A percentile compares a stretch with the other conserved stretches of the same genome.
Evolutionary conservation across 352 stramenopile genomes (phyloP).

Genomic region (Hyaloperonospora arabidopsidis): DNA sequence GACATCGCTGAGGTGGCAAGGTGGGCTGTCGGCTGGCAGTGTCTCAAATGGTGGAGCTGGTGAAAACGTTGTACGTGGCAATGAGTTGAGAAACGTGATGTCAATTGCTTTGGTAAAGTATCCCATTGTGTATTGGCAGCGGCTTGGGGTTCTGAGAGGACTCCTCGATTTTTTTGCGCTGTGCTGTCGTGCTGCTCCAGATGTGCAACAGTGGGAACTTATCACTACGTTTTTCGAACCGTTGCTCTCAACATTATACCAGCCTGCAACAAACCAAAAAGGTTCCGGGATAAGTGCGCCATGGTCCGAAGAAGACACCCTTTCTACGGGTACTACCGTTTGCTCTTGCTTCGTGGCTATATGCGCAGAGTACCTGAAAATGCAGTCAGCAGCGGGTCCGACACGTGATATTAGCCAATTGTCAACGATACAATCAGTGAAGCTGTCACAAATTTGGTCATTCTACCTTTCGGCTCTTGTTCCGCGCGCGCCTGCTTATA

Average conservation of each 20-base stretch:
- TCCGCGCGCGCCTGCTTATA: conserved; percentile 58
- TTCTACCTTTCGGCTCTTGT: conserved; percentile 74
- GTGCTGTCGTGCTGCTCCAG: conserved; percentile 46
- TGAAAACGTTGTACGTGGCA: conserved; percentile 13
- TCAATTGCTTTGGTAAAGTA: conserved; percentile 22
- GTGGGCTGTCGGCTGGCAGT: conserved; percentile 19
- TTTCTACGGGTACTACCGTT: conserved; percentile 66
- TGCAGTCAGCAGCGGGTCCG: conserved; percentile 1
- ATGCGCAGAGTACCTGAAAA: conserved; percentile 61
- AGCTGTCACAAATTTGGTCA: conserved; percentile 72
- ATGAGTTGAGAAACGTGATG: conserved; percentile 8
- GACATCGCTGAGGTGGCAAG: conserved; percentile 51
- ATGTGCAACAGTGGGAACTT: conserved; percentile 58
- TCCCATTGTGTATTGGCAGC: conserved; percentile 64
- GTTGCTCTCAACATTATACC: conserved; percentile 71
- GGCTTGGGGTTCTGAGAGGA: conserved; percentile 59
- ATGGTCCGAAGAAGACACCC: conserved; percentile 62
- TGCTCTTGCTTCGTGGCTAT: conserved; percentile 78
- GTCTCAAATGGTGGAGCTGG: conserved; percentile 1
- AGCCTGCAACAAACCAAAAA: conserved; percentile 61
- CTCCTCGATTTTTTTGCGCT: conserved; percentile 76
- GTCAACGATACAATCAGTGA: conserved; percentile 30
- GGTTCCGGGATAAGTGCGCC: conserved; percentile 54
- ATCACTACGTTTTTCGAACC: conserved; percentile 74
- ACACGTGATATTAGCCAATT: conserved; percentile 5